phyloP scores from a whole-genome alignment of 371 early-diverging fungal species.

The Fennellomyces sp. region DNA sequence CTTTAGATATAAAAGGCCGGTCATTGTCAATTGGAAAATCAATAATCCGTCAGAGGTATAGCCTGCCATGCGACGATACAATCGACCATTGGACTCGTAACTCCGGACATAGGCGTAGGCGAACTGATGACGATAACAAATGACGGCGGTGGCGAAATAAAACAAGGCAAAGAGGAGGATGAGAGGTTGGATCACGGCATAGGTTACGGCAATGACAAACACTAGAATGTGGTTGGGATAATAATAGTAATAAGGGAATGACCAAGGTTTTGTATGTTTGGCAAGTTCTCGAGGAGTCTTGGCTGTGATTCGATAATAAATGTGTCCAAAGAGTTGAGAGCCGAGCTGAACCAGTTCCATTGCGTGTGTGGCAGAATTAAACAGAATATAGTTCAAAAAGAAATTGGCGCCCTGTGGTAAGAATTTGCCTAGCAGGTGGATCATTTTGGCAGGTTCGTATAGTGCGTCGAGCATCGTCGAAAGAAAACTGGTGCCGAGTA shows the following conservation, averaged over 20 bases:
- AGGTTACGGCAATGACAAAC: slow-evolving; percentile 84
- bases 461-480: slow-evolving; percentile 73
- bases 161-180: slow-evolving; percentile 78
- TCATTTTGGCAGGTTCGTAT: slow-evolving; percentile 62
- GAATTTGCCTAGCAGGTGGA: slow-evolving; percentile 68
- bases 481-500: slow-evolving; percentile 79
- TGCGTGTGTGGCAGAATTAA: slow-evolving; percentile 71
- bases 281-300: slow-evolving; percentile 73
- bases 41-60: slow-evolving; percentile 78
- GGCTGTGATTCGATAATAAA: slow-evolving; percentile 45
- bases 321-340: slow-evolving; percentile 55
- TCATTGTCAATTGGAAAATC: slow-evolving; percentile 86
- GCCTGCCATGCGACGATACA: slow-evolving; percentile 78
- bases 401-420: slow-evolving; percentile 78
- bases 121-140: slow-evolving; percentile 81
- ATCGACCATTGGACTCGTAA: slow-evolving; percentile 81
- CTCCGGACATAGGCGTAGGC: slow-evolving; percentile 85
- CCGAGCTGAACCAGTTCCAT: slow-evolving; percentile 75
- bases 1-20: slow-evolving; percentile 74
- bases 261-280: slow-evolving; percentile 61
- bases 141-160: slow-evolving; percentile 76
- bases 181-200: slow-evolving; percentile 87
- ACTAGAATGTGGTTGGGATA: slow-evolving; percentile 78
- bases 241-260: slow-evolving; percentile 68
- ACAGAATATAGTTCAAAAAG: slow-evolving; percentile 77